Base-by-base conservation (phyloP, 2,329 filamentous ascomycete species). In the Orbilia ellipsospora region DNA sequence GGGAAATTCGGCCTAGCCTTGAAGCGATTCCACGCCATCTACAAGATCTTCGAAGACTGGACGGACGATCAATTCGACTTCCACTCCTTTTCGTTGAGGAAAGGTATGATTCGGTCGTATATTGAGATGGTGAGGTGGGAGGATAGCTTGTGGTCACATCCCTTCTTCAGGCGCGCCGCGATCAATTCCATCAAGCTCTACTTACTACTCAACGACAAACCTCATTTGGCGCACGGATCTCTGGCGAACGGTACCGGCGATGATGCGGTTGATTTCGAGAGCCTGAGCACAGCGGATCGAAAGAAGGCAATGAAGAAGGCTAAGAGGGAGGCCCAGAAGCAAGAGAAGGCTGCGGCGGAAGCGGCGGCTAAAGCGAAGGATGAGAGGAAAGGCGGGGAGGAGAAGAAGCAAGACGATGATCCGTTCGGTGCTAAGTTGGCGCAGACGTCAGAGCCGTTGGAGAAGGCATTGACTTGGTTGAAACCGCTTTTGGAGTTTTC, bases 41-140 rank as follows among this genome's bases (percentile, higher is more conserved):
- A 90, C 82, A 93, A 92, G 83, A 96, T 99, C 78, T 99, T 99
- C 80, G 94, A 98, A 78, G 89, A 93, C 18, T 99, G 95, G 95
- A 91, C 96, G 81, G 96, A 99, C 82, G 95, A 99, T 80, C 95
- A 99, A 81, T 97, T 98, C 80, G 95, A 99, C 82, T 99, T 99
- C 85, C 96, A 99, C 85, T 93, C 89, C 82, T 99, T 99, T 83
- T 97, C 93, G 18, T 85, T 99, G n/a, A 87, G 95, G 18, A 99
- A 98, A 83, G 96, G 96, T 13, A 94, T 97, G 85, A 92, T 98
- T 75, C 87, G 94, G 68, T 92, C 95, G 0, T 99, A 99, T 81
- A 86, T 99, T 48, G 94, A 97, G 79, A 97, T 99, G 93, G 87
- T 99, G 55, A 89, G 91, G 79, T 99, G 95, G 96, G 94, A 98